Conservation (phyloP, 768 basidiomycete genomes). For the Hirschioporus abietinus region DNA sequence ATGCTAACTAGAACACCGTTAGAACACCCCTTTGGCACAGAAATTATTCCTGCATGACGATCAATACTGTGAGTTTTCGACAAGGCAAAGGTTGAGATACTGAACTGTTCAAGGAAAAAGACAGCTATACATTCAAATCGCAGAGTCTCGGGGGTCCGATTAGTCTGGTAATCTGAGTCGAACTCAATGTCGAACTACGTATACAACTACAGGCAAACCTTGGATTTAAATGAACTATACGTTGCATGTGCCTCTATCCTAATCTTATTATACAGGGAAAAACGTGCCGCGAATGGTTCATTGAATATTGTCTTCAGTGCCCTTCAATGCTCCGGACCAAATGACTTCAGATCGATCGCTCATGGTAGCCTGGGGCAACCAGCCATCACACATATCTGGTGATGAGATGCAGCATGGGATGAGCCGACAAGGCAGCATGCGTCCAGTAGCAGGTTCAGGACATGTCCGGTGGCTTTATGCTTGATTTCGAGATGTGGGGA, state of each 20-base stretch:
- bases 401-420: neutral
- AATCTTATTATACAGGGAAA: neutral
- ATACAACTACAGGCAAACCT: neutral
- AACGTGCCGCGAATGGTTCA: neutral
- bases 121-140: too few species aligned
- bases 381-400: neutral
- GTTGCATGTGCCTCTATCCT: neutral
- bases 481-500: conserved; percentile 1
- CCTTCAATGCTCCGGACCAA: neutral
- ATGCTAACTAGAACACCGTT: too few species aligned
- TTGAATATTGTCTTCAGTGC: neutral
- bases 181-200: neutral
- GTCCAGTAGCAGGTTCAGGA: neutral
- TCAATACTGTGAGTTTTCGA: too few species aligned
- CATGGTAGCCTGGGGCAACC: neutral
- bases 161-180: too few species aligned
- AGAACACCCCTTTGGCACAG: too few species aligned
- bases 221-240: neutral
- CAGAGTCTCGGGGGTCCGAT: too few species aligned
- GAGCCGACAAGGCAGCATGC: neutral
- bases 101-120: too few species aligned
- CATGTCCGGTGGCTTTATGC: neutral
- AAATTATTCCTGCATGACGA: too few species aligned
- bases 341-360: neutral
- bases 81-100: too few species aligned